phyloP scores from a whole-genome alignment of 768 basidiomycete genomes.

The Rhodotorula babjevae region DNA sequence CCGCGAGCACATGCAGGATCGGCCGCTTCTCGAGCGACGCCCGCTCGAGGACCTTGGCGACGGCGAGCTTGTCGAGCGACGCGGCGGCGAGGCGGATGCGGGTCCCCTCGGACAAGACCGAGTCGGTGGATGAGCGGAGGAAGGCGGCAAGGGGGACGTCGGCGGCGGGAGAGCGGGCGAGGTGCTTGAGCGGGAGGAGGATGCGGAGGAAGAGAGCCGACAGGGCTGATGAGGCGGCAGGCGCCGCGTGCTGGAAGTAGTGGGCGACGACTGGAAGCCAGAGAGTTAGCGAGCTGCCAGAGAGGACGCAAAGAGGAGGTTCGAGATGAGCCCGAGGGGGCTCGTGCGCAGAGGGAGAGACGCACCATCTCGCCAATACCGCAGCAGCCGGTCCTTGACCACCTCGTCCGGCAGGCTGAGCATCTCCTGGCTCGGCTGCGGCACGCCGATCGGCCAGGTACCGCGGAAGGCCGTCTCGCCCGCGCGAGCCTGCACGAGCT shows the following conservation, averaged over 20 bases:
- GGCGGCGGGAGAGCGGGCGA: not conserved
- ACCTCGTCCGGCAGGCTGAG: not conserved
- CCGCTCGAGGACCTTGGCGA: conserved; percentile 7
- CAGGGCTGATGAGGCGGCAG: not conserved
- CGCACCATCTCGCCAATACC: conserved; percentile 1
- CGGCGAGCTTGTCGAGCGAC: not conserved
- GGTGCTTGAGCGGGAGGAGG: not conserved
- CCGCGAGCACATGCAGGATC: not conserved
- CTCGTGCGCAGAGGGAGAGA: not conserved
- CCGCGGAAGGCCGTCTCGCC: not conserved
- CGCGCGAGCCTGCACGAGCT: not conserved
- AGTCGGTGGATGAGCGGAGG: too few relatives aligned
- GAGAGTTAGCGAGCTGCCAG: too few relatives aligned
- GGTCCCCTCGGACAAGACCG: not conserved
- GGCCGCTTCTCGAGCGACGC: conserved; percentile 3
- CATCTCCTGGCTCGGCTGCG: not conserved
- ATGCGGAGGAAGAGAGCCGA: conserved; percentile 2
- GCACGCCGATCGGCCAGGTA: not conserved
- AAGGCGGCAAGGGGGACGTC: not conserved
- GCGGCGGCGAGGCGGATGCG: not conserved
- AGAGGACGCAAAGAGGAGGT: too few relatives aligned
- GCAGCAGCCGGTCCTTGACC: conserved; percentile 3
- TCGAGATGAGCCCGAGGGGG: too few relatives aligned
- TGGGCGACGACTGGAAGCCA: not conserved
- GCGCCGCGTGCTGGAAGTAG: not conserved